phyloP scores from a whole-genome alignment of 139 green algal species.

The Chlorella sp. region DNA sequence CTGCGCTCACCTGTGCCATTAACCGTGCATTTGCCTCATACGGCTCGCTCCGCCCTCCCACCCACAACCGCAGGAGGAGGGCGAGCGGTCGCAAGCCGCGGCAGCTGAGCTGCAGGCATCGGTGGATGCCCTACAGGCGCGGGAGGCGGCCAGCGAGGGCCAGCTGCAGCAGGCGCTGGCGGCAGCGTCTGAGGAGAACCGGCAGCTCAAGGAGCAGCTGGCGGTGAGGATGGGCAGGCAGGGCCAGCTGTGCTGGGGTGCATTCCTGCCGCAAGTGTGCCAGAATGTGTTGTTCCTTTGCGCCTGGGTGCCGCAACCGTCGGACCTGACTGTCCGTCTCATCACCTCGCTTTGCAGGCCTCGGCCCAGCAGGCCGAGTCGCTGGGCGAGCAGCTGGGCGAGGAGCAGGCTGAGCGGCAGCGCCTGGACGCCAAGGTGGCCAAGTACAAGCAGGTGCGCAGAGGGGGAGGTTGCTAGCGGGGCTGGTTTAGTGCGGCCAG shows the following conservation, averaged over 20 bases:
- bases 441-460: conserved; percentile 1
- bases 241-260: too few relatives aligned
- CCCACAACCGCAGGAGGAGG: conserved; percentile 13
- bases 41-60: too few relatives aligned
- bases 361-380: neutral
- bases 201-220: conserved; percentile 5
- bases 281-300: too few relatives aligned
- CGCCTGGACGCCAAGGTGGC: conserved; percentile 28
- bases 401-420: neutral
- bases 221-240: neutral
- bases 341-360: too few relatives aligned
- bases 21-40: too few relatives aligned
- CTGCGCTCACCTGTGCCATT: neutral
- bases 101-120: neutral
- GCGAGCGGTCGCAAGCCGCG: conserved; percentile 4
- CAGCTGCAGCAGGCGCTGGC: conserved; percentile 21
- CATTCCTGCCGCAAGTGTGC: too few relatives aligned
- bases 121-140: conserved; percentile 5
- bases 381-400: conserved; percentile 7
- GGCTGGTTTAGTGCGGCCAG: too few relatives aligned
- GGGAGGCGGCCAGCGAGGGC: neutral
- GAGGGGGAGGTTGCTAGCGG: neutral
- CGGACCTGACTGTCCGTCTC: too few relatives aligned
- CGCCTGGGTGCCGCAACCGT: too few relatives aligned
- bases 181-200: neutral